A percentile compares a stretch with the other conserved stretches of the same genome.
Evolutionary conservation across 352 stramenopile species (phyloP).

Genomic region (Paralagenidium karlingii): DNA sequence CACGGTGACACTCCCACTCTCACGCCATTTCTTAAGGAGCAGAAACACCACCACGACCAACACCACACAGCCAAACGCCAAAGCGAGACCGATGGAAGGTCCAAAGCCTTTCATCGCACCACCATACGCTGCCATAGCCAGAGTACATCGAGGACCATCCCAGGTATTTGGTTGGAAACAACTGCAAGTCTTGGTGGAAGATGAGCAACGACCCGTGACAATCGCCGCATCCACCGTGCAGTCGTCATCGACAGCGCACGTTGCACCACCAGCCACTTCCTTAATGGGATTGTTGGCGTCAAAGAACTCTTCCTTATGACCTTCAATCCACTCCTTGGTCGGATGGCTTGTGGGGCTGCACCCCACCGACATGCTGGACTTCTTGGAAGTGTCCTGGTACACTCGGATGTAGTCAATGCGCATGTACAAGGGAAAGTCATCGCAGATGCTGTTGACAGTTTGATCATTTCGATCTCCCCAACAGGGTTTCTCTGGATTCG

Average conservation of each 20-base stretch:
- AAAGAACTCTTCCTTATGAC: slow-evolving; percentile 41
- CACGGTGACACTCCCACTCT: too few species aligned
- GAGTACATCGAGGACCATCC: neutral
- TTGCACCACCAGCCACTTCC: slow-evolving; percentile 35
- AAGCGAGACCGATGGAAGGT: neutral
- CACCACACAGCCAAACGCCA: neutral
- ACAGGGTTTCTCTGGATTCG: slow-evolving; percentile 39
- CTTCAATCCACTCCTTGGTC: slow-evolving; percentile 56
- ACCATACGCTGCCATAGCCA: slow-evolving; percentile 13
- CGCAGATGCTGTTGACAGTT: slow-evolving; percentile 51
- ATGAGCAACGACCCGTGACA: neutral
- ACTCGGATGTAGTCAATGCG: slow-evolving; percentile 80
- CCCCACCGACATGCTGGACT: slow-evolving; percentile 30
- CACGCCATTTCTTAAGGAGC: neutral
- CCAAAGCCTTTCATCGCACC: neutral
- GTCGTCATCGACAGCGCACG: slow-evolving; percentile 34
- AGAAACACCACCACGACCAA: neutral
- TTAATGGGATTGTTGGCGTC: slow-evolving; percentile 37
- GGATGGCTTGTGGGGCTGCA: slow-evolving; percentile 49
- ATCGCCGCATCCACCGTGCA: slow-evolving; percentile 22
- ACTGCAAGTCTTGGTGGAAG: neutral
- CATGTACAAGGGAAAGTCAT: slow-evolving; percentile 72
- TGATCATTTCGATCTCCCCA: slow-evolving; percentile 31
- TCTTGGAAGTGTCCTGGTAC: slow-evolving; percentile 35
- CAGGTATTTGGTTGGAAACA: neutral